Evolutionary conservation across 2,329 filamentous ascomycete species (phyloP).

Genomic region (Xylogone sp.): DNA sequence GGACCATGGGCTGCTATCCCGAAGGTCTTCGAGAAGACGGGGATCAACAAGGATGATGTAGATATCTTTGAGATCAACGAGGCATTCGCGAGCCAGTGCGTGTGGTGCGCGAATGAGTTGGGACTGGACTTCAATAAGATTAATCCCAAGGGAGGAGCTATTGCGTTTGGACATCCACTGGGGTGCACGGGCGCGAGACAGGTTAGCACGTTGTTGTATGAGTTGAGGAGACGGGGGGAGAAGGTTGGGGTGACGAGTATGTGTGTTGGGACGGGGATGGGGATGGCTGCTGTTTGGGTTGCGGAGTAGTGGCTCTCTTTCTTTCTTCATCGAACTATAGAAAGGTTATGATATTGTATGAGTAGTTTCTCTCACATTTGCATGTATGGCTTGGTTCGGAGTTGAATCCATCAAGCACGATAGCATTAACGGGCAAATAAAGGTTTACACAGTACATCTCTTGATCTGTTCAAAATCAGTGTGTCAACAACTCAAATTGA

Average conservation of each 20-base stretch:
- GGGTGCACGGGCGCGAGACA: constrained; percentile 93
- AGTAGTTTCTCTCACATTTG: too few species aligned
- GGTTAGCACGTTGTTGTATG: constrained; percentile 86
- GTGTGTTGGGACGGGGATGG: constrained; percentile 97
- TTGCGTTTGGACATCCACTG: constrained; percentile 92
- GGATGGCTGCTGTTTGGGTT: constrained; percentile 95
- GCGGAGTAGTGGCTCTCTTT: constrained; percentile 66
- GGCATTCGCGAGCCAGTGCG: constrained; percentile 91
- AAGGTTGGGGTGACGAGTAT: constrained; percentile 91
- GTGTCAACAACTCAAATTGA: too few species aligned
- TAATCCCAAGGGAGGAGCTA: constrained; percentile 95
- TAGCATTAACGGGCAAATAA: too few species aligned
- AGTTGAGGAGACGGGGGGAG: constrained; percentile 79
- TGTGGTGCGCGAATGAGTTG: constrained; percentile 90
- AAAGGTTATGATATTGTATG: too few species aligned
- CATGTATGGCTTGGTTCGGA: too few species aligned
- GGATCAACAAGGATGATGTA: constrained; percentile 82
- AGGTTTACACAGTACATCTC: too few species aligned
- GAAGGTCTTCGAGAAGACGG: constrained; percentile 82
- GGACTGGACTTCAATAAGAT: constrained; percentile 81
- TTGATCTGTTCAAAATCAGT: too few species aligned
- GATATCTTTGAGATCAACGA: constrained; percentile 99
- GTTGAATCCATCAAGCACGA: too few species aligned
- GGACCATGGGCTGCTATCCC: constrained; percentile 96
- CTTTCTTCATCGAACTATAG: too few species aligned